These are phyloP conservation scores for Hibiscus mutabilis DNA, from an alignment of 345 rosid genomes.

Conservation along the genomic window DNA sequence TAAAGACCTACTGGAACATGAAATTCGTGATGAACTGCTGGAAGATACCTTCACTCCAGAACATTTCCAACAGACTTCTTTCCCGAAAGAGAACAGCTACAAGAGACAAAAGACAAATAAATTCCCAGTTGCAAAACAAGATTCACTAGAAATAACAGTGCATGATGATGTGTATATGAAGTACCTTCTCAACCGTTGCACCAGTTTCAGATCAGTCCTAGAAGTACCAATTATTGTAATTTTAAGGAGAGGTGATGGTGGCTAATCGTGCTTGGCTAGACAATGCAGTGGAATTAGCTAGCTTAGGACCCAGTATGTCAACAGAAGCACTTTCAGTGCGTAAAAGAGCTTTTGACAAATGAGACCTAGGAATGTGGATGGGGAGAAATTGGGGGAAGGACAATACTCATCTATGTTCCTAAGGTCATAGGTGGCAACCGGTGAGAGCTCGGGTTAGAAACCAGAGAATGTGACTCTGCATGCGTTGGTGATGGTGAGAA, in stretches of 20 bases:
- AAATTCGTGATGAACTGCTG: constrained; percentile 43
- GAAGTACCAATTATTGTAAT: constrained; percentile 33
- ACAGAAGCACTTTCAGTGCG: constrained; percentile 91
- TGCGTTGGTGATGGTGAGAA: constrained; percentile 79
- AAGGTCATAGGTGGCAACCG: constrained; percentile 34
- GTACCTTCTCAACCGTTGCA: constrained; percentile 62
- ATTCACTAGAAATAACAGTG: background rate
- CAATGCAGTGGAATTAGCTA: constrained; percentile 30
- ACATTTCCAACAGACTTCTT: constrained; percentile 42
- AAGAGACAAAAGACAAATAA: constrained; percentile 12
- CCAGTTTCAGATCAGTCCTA: constrained; percentile 39
- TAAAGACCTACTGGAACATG: constrained; percentile 69
- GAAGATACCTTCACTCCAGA: constrained; percentile 46
- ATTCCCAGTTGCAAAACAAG: constrained; percentile 5
- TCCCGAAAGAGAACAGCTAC: constrained; percentile 43
- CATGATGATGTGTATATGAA: background rate
- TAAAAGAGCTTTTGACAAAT: constrained; percentile 31
- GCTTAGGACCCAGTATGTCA: constrained; percentile 42
- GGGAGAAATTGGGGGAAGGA: constrained; percentile 60
- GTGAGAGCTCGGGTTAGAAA: constrained; percentile 42
- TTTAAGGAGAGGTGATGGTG: constrained; percentile 56
- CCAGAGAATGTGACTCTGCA: constrained; percentile 55
- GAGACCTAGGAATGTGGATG: constrained; percentile 38
- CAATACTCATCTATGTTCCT: constrained; percentile 42
- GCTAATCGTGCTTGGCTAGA: constrained; percentile 36